Conservation (phyloP, 2,329 filamentous ascomycete species). For the Aspergillus carbonarius region DNA sequence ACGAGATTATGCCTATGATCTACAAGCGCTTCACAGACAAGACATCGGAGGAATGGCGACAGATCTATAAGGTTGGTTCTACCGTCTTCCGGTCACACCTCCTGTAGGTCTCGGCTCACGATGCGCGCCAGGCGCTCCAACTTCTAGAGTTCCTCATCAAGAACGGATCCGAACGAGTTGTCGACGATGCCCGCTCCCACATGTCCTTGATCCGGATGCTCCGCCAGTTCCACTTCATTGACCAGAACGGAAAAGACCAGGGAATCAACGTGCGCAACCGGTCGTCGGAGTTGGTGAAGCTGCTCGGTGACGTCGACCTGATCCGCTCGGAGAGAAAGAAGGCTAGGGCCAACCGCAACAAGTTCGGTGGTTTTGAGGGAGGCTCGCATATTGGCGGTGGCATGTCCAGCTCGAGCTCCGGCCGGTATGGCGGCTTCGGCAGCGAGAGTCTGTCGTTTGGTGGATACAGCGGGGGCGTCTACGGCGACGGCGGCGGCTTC, state of each 20-base stretch:
- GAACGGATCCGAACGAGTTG: slow-evolving; percentile 94
- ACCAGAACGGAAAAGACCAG: slow-evolving; percentile 96
- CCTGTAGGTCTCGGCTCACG: background rate
- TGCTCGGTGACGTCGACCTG: slow-evolving; percentile 70
- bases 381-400: slow-evolving; percentile 62
- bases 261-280: slow-evolving; percentile 96
- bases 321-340: slow-evolving; percentile 73
- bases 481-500: slow-evolving; percentile 94
- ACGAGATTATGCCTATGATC: slow-evolving; percentile 99
- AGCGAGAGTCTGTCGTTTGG: slow-evolving; percentile 69
- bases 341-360: slow-evolving; percentile 82
- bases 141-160: slow-evolving; percentile 96
- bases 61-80: slow-evolving; percentile 84
- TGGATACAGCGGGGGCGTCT: slow-evolving; percentile 72
- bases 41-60: slow-evolving; percentile 95
- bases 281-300: slow-evolving; percentile 89
- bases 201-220: slow-evolving; percentile 97
- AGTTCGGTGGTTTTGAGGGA: slow-evolving; percentile 93
- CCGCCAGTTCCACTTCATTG: slow-evolving; percentile 95
- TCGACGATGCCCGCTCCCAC: slow-evolving; percentile 94
- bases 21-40: slow-evolving; percentile 99
- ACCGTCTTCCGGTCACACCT: background rate
- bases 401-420: slow-evolving; percentile 48
- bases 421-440: slow-evolving; percentile 83
- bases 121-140: slow-evolving; percentile 65